These are phyloP conservation scores for Fulvia fulva DNA, from an alignment of 2,329 filamentous ascomycete species.

Conservation along the genomic window DNA sequence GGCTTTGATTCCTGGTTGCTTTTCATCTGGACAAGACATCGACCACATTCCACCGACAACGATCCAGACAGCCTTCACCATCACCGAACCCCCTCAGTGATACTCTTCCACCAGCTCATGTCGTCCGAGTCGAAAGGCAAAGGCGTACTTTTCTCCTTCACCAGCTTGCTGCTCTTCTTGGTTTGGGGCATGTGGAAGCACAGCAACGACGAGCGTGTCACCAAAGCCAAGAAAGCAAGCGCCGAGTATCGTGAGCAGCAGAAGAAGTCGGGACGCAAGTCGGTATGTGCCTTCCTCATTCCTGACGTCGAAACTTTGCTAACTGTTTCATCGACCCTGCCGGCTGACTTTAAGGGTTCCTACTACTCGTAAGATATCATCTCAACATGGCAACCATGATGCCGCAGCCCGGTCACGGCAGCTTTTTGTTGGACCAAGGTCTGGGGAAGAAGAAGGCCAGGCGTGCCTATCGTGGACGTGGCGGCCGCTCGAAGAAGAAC, in stretches of 20 bases:
- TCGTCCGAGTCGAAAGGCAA: slow-evolving; percentile 1
- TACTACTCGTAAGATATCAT: background rate
- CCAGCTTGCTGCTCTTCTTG: background rate
- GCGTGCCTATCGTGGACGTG: background rate
- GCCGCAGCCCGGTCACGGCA: background rate
- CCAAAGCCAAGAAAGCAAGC: slow-evolving; percentile 6
- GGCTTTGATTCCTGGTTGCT: background rate
- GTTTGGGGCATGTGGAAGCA: slow-evolving; percentile 7
- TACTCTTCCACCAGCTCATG: background rate
- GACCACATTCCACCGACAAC: background rate
- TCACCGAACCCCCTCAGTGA: too few relatives aligned
- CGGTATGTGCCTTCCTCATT: background rate
- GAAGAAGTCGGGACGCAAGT: background rate
- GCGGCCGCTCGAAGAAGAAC: background rate
- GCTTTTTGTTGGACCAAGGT: background rate
- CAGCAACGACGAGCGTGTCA: background rate
- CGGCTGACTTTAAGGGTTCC: background rate
- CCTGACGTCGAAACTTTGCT: background rate
- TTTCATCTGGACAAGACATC: background rate
- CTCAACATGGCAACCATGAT: background rate
- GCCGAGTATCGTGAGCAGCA: background rate
- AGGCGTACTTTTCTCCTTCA: background rate
- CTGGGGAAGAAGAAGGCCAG: background rate
- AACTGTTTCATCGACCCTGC: background rate
- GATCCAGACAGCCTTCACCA: background rate